A percentile compares a stretch with the other conserved stretches of the same genome.
Conservation (phyloP, 257 asterid species). For the Ophiorrhiza pumila region DNA sequence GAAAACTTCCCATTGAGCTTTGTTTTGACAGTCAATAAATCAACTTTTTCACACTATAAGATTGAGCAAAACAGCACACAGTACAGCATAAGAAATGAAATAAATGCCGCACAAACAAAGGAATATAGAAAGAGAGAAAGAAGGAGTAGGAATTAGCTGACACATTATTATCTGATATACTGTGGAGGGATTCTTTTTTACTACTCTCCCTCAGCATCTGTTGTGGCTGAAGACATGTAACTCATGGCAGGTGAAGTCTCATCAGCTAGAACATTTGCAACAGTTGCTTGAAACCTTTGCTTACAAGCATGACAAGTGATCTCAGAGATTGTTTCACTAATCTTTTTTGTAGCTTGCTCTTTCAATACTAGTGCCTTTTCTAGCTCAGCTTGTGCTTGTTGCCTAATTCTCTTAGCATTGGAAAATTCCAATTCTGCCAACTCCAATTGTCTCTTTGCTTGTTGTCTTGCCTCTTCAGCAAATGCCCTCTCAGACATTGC, state of each 20-base stretch:
- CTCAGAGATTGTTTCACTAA: conserved; percentile 44
- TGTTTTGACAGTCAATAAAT: conserved; percentile 5
- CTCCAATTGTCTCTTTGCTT: conserved; percentile 54
- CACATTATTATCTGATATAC: not conserved
- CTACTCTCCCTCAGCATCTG: conserved; percentile 31
- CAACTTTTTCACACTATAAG: not conserved
- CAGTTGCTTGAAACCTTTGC: conserved; percentile 33
- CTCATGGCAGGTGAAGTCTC: conserved; percentile 37
- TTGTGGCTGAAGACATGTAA: conserved; percentile 33
- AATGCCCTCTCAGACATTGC: conserved; percentile 63
- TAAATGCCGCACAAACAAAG: conserved; percentile 8
- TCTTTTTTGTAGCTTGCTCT: conserved; percentile 45
- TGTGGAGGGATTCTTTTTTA: not conserved
- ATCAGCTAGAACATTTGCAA: conserved; percentile 14
- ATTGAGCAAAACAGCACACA: not conserved
- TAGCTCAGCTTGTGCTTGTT: conserved; percentile 53
- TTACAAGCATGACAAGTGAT: conserved; percentile 68
- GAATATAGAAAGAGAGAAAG: not conserved
- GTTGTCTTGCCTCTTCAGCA: conserved; percentile 60
- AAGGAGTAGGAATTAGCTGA: not conserved
- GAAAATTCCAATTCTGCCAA: conserved; percentile 57
- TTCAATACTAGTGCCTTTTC: conserved; percentile 49
- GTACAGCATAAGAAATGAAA: conserved; percentile 2
- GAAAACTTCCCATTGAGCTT: conserved; percentile 3
- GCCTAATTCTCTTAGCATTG: conserved; percentile 59